Percentiles rank a stretch among this genome's conserved stretches.
Conservation (phyloP, 2,329 filamentous ascomycete genomes). For the Nakataea oryzae region DNA sequence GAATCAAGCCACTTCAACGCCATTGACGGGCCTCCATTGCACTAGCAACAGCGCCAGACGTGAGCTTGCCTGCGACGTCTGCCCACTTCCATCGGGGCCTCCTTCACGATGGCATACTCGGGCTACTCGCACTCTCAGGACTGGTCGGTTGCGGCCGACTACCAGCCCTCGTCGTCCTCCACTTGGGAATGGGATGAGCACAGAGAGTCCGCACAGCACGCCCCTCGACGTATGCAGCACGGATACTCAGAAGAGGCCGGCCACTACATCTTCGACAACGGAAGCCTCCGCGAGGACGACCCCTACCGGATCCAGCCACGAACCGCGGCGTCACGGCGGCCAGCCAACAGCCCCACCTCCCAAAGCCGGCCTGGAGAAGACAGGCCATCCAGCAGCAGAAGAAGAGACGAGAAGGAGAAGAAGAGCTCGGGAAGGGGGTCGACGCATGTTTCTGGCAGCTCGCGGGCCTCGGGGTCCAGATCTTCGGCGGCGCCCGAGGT, state of each 20-base stretch:
- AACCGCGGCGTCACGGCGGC: background rate
- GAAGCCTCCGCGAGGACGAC: conserved; percentile 1
- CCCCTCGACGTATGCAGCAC: conserved; percentile 2
- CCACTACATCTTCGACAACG: background rate
- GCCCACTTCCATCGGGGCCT: conserved; percentile 40
- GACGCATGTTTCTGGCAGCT: background rate
- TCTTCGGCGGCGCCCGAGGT: background rate
- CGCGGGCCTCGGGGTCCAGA: background rate
- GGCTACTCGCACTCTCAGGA: background rate
- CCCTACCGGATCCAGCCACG: background rate
- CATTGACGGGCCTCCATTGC: conserved; percentile 6
- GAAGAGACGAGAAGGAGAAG: background rate
- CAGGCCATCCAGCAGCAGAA: background rate
- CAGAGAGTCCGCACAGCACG: conserved; percentile 1
- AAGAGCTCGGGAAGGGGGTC: background rate
- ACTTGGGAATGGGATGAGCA: background rate
- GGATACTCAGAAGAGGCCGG: background rate
- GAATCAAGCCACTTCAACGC: background rate
- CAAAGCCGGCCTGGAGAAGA: background rate
- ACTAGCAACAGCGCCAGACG: background rate
- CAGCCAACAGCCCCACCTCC: background rate
- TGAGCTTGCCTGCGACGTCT: conserved; percentile 34
- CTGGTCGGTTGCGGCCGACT: background rate
- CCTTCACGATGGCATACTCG: conserved; percentile 34
- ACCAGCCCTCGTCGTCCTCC: background rate